phyloP scores from a whole-genome alignment of 352 stramenopile species.

The Globisporangium paroecandrum region DNA sequence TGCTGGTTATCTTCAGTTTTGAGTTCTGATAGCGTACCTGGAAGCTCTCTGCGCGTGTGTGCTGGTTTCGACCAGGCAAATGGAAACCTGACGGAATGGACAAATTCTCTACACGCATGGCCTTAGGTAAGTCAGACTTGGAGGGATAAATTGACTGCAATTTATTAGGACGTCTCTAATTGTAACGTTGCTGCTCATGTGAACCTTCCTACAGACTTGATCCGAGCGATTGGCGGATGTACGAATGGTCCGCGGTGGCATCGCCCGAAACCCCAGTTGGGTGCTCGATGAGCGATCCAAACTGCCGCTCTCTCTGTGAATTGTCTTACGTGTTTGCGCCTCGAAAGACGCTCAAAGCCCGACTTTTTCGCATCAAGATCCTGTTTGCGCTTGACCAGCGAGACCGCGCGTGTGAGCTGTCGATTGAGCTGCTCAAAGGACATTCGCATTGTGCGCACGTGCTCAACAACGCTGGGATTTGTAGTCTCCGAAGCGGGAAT shows the following conservation, averaged over 20 bases:
- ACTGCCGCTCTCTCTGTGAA: constrained; percentile 20
- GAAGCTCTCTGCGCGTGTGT: constrained; percentile 10
- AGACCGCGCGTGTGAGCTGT: not conserved
- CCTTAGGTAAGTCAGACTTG: constrained; percentile 4
- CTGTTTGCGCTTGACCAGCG: constrained; percentile 15
- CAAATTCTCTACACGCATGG: constrained; percentile 33
- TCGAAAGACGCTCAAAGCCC: constrained; percentile 24
- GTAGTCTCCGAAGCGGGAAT: constrained; percentile 15
- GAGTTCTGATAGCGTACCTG: not conserved
- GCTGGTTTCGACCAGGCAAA: constrained; percentile 22
- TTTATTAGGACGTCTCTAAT: not conserved
- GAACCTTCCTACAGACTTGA: constrained; percentile 20
- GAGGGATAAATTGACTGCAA: not conserved
- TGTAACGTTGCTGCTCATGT: not conserved
- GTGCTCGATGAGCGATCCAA: constrained; percentile 8
- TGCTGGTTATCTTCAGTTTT: not conserved
- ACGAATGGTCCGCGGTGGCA: constrained; percentile 25
- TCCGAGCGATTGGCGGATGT: constrained; percentile 47
- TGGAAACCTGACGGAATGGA: constrained; percentile 35
- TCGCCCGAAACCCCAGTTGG: not conserved
- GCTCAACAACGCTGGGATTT: constrained; percentile 33
- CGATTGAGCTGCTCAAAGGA: not conserved
- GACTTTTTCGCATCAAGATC: constrained; percentile 23
- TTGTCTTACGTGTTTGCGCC: constrained; percentile 27
- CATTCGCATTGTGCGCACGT: constrained; percentile 16